Evolutionary conservation across 129 eudicot genomes (phyloP), one percentile per base, ranked within the genome.

Genomic region (Tanacetum coccineum): DNA sequence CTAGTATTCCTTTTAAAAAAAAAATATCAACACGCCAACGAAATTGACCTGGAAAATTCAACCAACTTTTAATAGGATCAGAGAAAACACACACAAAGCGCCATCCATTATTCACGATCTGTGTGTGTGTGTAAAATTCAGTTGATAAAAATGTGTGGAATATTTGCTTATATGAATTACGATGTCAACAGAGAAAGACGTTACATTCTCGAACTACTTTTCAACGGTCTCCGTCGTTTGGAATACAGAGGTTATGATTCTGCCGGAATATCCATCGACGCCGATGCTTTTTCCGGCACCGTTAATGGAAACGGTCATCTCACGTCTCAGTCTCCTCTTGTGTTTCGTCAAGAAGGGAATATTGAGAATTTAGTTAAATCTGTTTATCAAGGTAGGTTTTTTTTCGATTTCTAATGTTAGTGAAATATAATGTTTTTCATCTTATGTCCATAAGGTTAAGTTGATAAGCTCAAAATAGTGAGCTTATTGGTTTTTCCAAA

Each of bases 111-210:
- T n/a, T n/a, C n/a, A n/a, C n/a, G n/a, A n/a, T n/a, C n/a, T n/a
- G n/a, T n/a, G n/a, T n/a, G n/a, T n/a, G n/a, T n/a, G n/a, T n/a
- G n/a, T n/a, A n/a, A n/a, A n/a, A n/a, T n/a, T n/a, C n/a, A n/a
- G n/a, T n/a, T n/a, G n/a, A n/a, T n/a, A n/a, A n/a, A n/a, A 66
- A 91, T 91, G 98, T 88, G 98, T 55, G 98, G 98, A 69, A 91
- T 91, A 15, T 91, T 91, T 39, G 98, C 91, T 3, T 91, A 91
- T 71, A 64, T 91, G 80, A 91, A 91, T 78, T 91, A 76, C 80
- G 71, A 81, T 26, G 90, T 91, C 2, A 81, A 40, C 49, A 81
- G 89, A 74, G 98, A 91, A 52, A 80, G 98, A 21, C 81, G 95
- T 9, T 85, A 85, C 81, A 87, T 91, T 20, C 56, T 91, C 3